These are phyloP conservation scores for Chlorella sp. DNA, from an alignment of 139 green algal species.

Conservation along the genomic window DNA sequence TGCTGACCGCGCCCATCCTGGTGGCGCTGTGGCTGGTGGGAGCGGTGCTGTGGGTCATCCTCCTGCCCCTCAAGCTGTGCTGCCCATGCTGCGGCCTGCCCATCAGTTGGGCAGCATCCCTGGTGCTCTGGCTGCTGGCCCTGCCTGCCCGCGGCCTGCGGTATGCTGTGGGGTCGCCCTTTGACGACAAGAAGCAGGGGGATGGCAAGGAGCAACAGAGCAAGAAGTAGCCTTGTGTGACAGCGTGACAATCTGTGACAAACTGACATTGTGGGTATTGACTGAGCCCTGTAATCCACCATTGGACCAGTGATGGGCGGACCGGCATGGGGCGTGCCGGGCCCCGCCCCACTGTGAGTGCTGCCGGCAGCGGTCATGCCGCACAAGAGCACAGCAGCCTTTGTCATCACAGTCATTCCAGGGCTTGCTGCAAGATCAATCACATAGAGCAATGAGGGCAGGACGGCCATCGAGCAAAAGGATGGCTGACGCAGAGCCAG, in stretches of 20 bases:
- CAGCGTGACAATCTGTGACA: not conserved
- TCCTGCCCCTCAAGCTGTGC: slow-evolving; percentile 62
- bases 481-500: too few species aligned
- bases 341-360: too few species aligned
- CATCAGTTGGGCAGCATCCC: slow-evolving; percentile 39
- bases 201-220: not conserved
- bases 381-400: too few species aligned
- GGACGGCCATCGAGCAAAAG: too few species aligned
- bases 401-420: too few species aligned
- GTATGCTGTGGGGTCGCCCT: slow-evolving; percentile 47
- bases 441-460: too few species aligned
- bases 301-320: too few species aligned
- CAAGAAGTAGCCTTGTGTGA: not conserved
- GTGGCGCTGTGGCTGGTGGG: slow-evolving; percentile 49
- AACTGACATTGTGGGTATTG: too few species aligned
- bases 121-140: slow-evolving; percentile 55
- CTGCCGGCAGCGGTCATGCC: too few species aligned
- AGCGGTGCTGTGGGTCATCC: slow-evolving; percentile 53
- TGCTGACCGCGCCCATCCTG: slow-evolving; percentile 54
- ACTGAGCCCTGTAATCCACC: too few species aligned
- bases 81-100: slow-evolving; percentile 54
- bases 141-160: slow-evolving; percentile 43
- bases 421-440: too few species aligned
- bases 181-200: not conserved
- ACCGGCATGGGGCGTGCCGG: too few species aligned